Evolutionary conservation across 345 rosid genomes (phyloP).

Genomic region (Hevea brasiliensis): DNA sequence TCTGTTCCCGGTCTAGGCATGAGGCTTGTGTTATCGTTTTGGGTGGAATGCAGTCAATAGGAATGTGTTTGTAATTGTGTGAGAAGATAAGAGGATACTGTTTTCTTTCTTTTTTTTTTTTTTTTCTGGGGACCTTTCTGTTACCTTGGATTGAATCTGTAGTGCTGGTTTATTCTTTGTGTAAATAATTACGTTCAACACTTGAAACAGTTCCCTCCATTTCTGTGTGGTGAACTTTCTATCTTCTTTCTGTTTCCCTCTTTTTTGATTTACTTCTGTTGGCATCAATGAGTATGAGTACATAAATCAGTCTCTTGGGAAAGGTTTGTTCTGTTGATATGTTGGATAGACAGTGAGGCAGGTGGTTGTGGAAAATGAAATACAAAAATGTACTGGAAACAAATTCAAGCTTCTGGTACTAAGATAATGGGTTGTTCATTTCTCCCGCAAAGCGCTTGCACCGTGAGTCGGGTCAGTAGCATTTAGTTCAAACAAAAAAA

Average conservation of each 20-base stretch:
- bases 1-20: slow-evolving; percentile 21
- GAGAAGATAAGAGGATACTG: slow-evolving; percentile 28
- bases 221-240: slow-evolving; percentile 11
- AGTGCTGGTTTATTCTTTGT: slow-evolving; percentile 40
- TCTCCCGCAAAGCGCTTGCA: no score
- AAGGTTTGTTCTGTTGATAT: no score
- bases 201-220: neutral
- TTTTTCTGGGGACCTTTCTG: neutral
- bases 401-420: no score
- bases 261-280: neutral
- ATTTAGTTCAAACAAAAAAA: no score
- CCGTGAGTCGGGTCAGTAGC: no score
- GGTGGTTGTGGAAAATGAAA: no score
- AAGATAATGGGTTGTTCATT: no score
- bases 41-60: slow-evolving; percentile 9
- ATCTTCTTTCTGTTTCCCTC: neutral
- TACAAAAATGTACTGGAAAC: no score
- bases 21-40: slow-evolving; percentile 17
- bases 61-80: slow-evolving; percentile 41
- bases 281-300: no score
- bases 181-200: slow-evolving; percentile 27
- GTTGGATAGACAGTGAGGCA: no score
- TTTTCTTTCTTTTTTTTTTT: slow-evolving; percentile 10
- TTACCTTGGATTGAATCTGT: slow-evolving; percentile 27
- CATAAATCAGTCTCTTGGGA: no score